Conservation (phyloP, 495 filamentous ascomycete species). For the Lepraria neglecta region DNA sequence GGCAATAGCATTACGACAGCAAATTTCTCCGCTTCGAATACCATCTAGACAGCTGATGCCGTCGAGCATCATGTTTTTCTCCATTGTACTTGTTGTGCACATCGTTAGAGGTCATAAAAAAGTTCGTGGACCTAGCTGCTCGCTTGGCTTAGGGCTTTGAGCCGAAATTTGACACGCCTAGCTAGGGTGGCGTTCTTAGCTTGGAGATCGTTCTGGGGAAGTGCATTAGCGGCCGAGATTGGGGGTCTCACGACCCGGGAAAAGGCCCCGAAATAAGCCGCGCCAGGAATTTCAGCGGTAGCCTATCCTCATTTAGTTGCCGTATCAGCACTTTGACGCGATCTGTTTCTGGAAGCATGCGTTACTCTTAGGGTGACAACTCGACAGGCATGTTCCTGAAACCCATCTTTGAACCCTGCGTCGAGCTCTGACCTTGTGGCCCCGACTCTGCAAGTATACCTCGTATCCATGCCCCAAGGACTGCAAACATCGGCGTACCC, state of each 20-base stretch:
- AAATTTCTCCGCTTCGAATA: not conserved
- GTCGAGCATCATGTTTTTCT: not conserved
- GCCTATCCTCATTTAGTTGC: not conserved
- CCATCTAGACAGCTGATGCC: not conserved
- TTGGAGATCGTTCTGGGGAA: not conserved
- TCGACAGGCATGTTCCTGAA: not conserved
- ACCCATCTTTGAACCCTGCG: not conserved
- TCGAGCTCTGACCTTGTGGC: too few relatives aligned
- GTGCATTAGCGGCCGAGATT: not conserved
- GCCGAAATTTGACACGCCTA: slow-evolving; percentile 12
- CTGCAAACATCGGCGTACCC: not conserved
- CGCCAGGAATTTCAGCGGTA: not conserved
- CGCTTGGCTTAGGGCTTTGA: slow-evolving; percentile 4
- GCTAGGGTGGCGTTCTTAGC: not conserved
- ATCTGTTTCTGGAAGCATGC: not conserved
- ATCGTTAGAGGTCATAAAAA: not conserved
- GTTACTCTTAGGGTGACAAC: not conserved
- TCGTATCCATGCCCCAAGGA: not conserved
- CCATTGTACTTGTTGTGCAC: not conserved
- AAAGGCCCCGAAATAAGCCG: not conserved
- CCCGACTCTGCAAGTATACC: not conserved
- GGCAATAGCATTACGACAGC: not conserved
- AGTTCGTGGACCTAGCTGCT: slow-evolving; percentile 16
- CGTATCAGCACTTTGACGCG: not conserved
- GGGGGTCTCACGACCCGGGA: not conserved